A percentile compares a stretch with the other conserved stretches of the same genome.
phyloP scores from a whole-genome alignment of 2,329 filamentous ascomycete species.

The Colletotrichum liriopes region DNA sequence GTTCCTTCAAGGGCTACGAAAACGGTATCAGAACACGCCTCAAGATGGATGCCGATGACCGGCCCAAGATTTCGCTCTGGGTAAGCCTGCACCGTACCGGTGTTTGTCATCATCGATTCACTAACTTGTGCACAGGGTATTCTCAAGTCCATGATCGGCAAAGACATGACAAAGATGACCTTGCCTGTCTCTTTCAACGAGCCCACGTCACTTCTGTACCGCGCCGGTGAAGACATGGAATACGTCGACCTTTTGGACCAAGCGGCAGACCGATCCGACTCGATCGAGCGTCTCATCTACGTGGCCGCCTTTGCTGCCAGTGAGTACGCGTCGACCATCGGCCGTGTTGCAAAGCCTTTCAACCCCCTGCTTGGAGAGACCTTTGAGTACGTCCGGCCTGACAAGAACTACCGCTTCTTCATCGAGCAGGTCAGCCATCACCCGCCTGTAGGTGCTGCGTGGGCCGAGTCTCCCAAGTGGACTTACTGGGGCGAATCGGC shows the following conservation, averaged over 20 bases:
- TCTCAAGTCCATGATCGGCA: constrained; percentile 99
- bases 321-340: constrained; percentile 97
- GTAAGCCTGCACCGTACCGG: constrained; percentile 66
- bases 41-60: constrained; percentile 91
- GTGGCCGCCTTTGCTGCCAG: constrained; percentile 96
- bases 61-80: constrained; percentile 96
- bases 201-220: constrained; percentile 93
- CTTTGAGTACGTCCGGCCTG: constrained; percentile 94
- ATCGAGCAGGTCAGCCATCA: constrained; percentile 99
- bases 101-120: background rate
- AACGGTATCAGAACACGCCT: constrained; percentile 85
- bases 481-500: constrained; percentile 97
- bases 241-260: constrained; percentile 93
- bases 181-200: constrained; percentile 98
- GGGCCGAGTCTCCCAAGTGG: constrained; percentile 94
- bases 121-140: constrained; percentile 76
- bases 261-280: constrained; percentile 87
- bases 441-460: constrained; percentile 92
- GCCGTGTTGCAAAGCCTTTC: constrained; percentile 97
- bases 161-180: constrained; percentile 99
- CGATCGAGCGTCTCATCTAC: constrained; percentile 92
- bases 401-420: constrained; percentile 98
- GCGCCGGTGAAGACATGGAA: constrained; percentile 98
- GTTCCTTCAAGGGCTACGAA: constrained; percentile 91
- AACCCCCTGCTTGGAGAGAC: constrained; percentile 97